A percentile compares a stretch with the other conserved stretches of the same genome.
Evolutionary conservation across 1,139 yeast species (phyloP).

Genomic region (Blastobotrys malaysiensis): DNA sequence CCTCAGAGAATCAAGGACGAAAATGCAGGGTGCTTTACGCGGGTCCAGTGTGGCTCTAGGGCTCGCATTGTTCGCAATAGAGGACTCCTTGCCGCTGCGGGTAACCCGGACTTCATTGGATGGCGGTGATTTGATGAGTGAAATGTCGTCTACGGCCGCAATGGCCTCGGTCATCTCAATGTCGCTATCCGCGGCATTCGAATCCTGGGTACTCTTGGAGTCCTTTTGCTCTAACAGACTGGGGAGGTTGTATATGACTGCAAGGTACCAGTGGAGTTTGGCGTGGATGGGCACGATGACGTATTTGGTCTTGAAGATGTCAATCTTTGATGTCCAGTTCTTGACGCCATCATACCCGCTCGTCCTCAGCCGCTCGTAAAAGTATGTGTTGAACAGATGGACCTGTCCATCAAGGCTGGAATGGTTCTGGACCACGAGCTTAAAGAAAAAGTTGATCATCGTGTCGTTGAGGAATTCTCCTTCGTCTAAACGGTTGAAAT

Average conservation of each 20-base stretch:
- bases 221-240: slow-evolving; percentile 16
- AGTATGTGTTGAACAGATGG: slow-evolving; percentile 76
- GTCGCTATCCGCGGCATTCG: not conserved
- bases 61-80: slow-evolving; percentile 1
- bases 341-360: slow-evolving; percentile 59
- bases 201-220: not conserved
- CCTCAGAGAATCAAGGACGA: slow-evolving; percentile 70
- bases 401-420: slow-evolving; percentile 32
- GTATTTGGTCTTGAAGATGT: slow-evolving; percentile 54
- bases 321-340: slow-evolving; percentile 74
- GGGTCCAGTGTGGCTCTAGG: slow-evolving; percentile 3
- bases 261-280: slow-evolving; percentile 79
- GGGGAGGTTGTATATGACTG: slow-evolving; percentile 34
- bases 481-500: slow-evolving; percentile 33
- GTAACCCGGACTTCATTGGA: slow-evolving; percentile 2
- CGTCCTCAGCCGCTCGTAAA: slow-evolving; percentile 56
- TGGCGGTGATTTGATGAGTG: not conserved
- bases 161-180: not conserved
- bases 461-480: slow-evolving; percentile 40
- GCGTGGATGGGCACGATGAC: slow-evolving; percentile 77
- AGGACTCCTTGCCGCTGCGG: slow-evolving; percentile 3
- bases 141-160: not conserved
- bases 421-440: slow-evolving; percentile 15
- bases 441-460: slow-evolving; percentile 37
- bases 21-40: slow-evolving; percentile 44